Conservation (phyloP, 768 basidiomycete genomes). For the Suillus luteus region DNA sequence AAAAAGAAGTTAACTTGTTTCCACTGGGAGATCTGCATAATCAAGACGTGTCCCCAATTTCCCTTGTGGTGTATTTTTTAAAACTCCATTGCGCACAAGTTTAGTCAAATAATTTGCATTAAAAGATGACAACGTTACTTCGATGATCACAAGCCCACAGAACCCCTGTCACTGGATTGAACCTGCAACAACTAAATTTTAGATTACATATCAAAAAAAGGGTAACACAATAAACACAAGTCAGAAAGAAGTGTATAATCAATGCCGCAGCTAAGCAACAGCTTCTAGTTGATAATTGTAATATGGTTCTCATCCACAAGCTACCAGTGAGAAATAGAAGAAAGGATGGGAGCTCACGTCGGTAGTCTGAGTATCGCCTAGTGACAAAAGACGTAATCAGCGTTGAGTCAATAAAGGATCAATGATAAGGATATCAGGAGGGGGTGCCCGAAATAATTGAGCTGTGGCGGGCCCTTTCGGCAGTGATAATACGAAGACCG, state of each 20-base stretch:
- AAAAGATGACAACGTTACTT: not conserved
- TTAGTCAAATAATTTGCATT: not conserved
- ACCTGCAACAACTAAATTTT: not conserved
- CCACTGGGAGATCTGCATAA: not conserved
- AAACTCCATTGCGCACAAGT: not conserved
- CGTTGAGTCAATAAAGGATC: not conserved
- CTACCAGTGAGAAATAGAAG: slow-evolving; percentile 5
- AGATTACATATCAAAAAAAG: not conserved
- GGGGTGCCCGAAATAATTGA: slow-evolving; percentile 81
- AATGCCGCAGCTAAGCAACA: slow-evolving; percentile 78
- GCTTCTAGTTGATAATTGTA: slow-evolving; percentile 83
- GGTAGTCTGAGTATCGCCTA: not conserved
- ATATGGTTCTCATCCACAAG: slow-evolving; percentile 25
- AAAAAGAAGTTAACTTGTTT: not conserved
- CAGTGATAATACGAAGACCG: slow-evolving; percentile 85
- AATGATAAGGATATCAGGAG: slow-evolving; percentile 50
- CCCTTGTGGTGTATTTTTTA: too few species aligned
- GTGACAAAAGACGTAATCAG: slow-evolving; percentile 14
- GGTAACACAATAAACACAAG: not conserved
- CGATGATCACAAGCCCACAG: too few species aligned
- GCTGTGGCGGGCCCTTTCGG: slow-evolving; percentile 95
- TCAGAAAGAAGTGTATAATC: slow-evolving; percentile 52
- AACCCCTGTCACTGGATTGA: not conserved
- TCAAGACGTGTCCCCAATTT: not conserved
- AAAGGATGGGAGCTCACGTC: slow-evolving; percentile 1